These are phyloP conservation scores for Epichloe sylvatica DNA, from an alignment of 2,329 filamentous ascomycete species.

Conservation along the genomic window DNA sequence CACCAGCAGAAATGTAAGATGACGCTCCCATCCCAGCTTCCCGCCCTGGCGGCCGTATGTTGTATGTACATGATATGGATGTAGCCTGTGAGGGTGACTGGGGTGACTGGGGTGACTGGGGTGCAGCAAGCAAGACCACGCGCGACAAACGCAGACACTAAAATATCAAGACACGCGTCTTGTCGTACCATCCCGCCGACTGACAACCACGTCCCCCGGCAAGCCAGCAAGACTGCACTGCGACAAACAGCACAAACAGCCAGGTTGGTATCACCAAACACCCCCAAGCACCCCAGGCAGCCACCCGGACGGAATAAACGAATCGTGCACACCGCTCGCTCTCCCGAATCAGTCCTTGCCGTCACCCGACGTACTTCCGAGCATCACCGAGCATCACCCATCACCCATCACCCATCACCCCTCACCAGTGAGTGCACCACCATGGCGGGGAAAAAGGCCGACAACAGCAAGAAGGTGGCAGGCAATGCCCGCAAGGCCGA, in stretches of 20 bases:
- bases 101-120: background rate
- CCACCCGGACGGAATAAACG: background rate
- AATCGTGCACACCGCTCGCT: background rate
- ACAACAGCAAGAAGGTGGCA: conserved; percentile 77
- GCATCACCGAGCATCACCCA: conserved; percentile 3
- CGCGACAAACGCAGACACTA: background rate
- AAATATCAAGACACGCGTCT: background rate
- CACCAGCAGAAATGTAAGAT: background rate
- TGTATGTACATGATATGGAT: background rate
- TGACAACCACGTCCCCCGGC: background rate
- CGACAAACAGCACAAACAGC: conserved; percentile 2
- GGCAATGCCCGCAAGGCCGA: conserved; percentile 92
- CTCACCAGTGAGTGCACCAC: conserved; percentile 4
- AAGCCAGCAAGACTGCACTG: background rate
- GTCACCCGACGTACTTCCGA: conserved; percentile 3
- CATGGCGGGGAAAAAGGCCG: conserved; percentile 65
- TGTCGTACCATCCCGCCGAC: background rate
- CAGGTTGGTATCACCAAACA: background rate
- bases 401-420: conserved; percentile 1
- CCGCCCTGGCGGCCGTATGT: background rate
- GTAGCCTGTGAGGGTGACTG: background rate
- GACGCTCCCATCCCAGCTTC: background rate
- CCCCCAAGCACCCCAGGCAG: background rate
- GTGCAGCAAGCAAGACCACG: too few species aligned
- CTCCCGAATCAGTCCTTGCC: background rate